Percentiles rank a stretch among this genome's conserved stretches.
Conservation (phyloP, 805 yeast species). For the Starmera quercuum region DNA sequence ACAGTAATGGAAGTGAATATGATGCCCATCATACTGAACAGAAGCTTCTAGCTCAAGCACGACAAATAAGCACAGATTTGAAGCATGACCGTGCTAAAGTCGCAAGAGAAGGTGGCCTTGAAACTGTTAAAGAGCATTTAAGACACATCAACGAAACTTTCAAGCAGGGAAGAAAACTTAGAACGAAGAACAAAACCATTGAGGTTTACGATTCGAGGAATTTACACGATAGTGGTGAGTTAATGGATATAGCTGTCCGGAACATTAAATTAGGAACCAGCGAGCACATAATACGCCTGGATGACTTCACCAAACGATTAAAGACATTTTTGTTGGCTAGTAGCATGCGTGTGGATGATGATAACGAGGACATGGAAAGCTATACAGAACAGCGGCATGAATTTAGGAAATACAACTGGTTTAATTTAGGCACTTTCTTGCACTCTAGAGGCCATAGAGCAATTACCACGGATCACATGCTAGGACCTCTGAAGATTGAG, state of each 20-base stretch:
- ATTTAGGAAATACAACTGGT: constrained; percentile 51
- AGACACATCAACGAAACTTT: constrained; percentile 40
- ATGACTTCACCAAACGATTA: constrained; percentile 35
- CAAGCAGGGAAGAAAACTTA: constrained; percentile 29
- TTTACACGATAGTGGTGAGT: constrained; percentile 48
- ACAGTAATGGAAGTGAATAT: constrained; percentile 6
- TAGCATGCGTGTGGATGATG: constrained; percentile 19
- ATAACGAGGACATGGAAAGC: constrained; percentile 15
- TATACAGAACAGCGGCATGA: constrained; percentile 19
- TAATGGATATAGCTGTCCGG: constrained; percentile 57
- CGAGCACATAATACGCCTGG: constrained; percentile 40
- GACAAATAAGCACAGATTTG: constrained; percentile 21
- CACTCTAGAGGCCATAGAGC: constrained; percentile 39
- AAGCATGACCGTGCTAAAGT: constrained; percentile 39
- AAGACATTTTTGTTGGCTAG: constrained; percentile 30
- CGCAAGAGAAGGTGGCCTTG: constrained; percentile 51
- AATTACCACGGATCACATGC: constrained; percentile 48
- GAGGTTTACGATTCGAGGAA: constrained; percentile 63
- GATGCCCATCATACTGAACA: constrained; percentile 17
- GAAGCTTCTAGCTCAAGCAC: constrained; percentile 23
- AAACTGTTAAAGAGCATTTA: constrained; percentile 37
- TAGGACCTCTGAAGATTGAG: constrained; percentile 65
- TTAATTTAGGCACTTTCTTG: constrained; percentile 45
- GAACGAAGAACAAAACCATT: constrained; percentile 27
- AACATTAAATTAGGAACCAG: constrained; percentile 52